A percentile compares a stretch with the other conserved stretches of the same genome.
Conservation (phyloP, 2,329 filamentous ascomycete genomes). For the Nemania sp. region DNA sequence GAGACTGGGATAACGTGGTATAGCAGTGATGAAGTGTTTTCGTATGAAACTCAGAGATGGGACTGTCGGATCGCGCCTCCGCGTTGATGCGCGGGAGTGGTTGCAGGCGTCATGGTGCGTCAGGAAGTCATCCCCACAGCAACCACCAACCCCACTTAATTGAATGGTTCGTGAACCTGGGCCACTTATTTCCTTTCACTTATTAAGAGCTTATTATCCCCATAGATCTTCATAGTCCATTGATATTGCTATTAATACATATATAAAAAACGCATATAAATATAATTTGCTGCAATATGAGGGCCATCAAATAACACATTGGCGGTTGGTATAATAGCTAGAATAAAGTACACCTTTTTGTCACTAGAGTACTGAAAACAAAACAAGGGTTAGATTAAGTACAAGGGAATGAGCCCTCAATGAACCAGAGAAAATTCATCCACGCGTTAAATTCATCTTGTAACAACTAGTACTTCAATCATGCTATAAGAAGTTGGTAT, state of each 20-base stretch:
- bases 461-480: background rate
- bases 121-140: slow-evolving; percentile 32
- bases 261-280: too few relatives aligned
- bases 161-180: background rate
- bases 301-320: background rate
- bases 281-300: too few relatives aligned
- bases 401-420: background rate
- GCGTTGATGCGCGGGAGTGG: background rate
- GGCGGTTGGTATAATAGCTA: background rate
- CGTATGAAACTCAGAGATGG: background rate
- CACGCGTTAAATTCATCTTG: too few relatives aligned
- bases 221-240: too few relatives aligned
- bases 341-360: background rate
- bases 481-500: slow-evolving; percentile 5
- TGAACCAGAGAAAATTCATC: background rate
- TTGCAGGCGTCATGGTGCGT: background rate
- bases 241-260: too few relatives aligned
- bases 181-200: too few relatives aligned
- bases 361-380: too few relatives aligned
- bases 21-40: background rate
- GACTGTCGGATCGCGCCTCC: background rate
- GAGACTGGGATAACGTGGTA: background rate
- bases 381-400: too few relatives aligned
- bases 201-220: too few relatives aligned
- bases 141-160: slow-evolving; percentile 23